These are phyloP conservation scores for Irpex sp. DNA, from an alignment of 1,284 basidiomycete genomes.

Conservation along the genomic window DNA sequence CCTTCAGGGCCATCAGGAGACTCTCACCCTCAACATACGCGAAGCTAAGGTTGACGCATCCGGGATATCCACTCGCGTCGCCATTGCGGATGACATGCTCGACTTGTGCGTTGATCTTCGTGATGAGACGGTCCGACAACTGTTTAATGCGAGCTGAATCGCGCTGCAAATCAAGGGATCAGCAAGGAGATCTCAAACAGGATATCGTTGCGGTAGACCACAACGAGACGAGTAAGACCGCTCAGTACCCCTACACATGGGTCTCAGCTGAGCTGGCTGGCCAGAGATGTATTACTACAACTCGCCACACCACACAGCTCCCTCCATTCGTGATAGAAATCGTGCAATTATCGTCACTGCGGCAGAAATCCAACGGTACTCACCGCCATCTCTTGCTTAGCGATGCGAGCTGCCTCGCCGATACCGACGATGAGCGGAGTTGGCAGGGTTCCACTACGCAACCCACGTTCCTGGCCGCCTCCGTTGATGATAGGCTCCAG, in stretches of 20 bases:
- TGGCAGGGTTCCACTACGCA: constrained; percentile 92
- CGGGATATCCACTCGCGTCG: constrained; percentile 83
- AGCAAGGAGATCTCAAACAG: constrained; percentile 8
- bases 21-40: constrained; percentile 98
- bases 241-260: constrained; percentile 90
- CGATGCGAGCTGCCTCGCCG: constrained; percentile 93
- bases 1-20: constrained; percentile 97
- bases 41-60: constrained; percentile 95
- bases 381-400: constrained; percentile 89
- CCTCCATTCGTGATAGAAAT: constrained; percentile 1
- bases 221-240: constrained; percentile 5
- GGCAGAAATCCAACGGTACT: constrained; percentile 37
- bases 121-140: constrained; percentile 81
- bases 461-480: constrained; percentile 95
- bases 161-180: constrained; percentile 43
- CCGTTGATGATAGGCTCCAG: constrained; percentile 95
- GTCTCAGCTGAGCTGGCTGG: constrained; percentile 58
- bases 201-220: background rate
- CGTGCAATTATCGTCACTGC: constrained; percentile 51
- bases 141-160: constrained; percentile 80
- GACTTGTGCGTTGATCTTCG: constrained; percentile 80
- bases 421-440: constrained; percentile 90
- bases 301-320: constrained; percentile 28
- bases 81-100: constrained; percentile 95
- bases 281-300: constrained; percentile 12